These are phyloP conservation scores for Massospora cicadina DNA, from an alignment of 371 early-diverging fungal species.

Conservation along the genomic window DNA sequence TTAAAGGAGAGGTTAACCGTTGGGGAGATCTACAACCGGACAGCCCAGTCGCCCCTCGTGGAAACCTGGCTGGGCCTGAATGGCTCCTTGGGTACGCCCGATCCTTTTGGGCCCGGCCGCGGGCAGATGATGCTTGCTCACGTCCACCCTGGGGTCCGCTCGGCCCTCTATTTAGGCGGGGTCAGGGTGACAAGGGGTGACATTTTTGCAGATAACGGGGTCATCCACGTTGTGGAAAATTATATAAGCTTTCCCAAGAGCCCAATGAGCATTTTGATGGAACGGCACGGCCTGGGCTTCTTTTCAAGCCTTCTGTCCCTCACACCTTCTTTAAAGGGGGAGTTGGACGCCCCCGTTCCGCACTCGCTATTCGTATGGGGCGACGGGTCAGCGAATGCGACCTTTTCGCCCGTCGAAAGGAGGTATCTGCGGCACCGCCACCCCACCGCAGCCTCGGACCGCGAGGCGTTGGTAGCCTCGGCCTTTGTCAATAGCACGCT, in stretches of 20 bases:
- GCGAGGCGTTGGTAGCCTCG: not conserved
- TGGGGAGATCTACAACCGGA: not conserved
- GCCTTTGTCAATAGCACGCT: not conserved
- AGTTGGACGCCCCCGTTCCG: not conserved
- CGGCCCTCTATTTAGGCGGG: not conserved
- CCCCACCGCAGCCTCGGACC: not conserved
- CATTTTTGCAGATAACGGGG: not conserved
- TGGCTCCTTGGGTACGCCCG: not conserved
- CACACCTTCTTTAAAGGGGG: not conserved
- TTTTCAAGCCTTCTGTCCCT: not conserved
- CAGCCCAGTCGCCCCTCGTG: not conserved
- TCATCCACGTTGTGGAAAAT: not conserved
- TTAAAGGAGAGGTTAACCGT: not conserved
- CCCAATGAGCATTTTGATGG: not conserved
- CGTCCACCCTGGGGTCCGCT: no score
- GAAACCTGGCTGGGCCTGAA: not conserved
- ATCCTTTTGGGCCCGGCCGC: not conserved
- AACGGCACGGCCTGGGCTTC: not conserved
- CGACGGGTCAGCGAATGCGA: not conserved
- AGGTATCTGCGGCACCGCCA: not conserved
- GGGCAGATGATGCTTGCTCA: not conserved
- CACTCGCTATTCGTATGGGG: constrained; percentile 1
- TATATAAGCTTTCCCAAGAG: not conserved
- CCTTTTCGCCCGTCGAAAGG: not conserved
- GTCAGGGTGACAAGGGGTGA: not conserved